A percentile compares a stretch with the other conserved stretches of the same genome.
These are phyloP conservation scores for Mycena vitilis DNA, from an alignment of 768 basidiomycete genomes.

Conservation along the genomic window DNA sequence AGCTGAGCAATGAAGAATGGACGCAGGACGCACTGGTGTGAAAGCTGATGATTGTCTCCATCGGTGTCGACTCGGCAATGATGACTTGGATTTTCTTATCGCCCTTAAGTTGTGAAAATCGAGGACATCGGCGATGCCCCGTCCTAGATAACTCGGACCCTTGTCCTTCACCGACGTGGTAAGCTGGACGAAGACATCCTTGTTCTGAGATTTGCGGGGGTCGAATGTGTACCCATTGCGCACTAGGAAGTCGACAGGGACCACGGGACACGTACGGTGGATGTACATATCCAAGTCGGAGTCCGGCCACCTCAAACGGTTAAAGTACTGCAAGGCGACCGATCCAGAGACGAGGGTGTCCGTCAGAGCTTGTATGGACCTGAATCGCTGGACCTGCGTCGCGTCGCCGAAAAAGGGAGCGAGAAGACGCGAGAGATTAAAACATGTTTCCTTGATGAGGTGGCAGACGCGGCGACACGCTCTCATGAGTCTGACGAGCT, in stretches of 20 bases:
- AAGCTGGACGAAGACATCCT: slow-evolving; percentile 10
- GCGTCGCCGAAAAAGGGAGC: slow-evolving; percentile 18
- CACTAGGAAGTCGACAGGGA: slow-evolving; percentile 34
- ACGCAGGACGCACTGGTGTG: too few relatives aligned
- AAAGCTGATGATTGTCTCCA: slow-evolving; percentile 56
- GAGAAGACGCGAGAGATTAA: slow-evolving; percentile 8
- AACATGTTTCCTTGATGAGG: slow-evolving; percentile 12
- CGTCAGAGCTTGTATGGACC: slow-evolving; percentile 55
- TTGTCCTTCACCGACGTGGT: slow-evolving; percentile 1
- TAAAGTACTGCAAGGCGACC: slow-evolving; percentile 63
- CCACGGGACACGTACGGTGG: slow-evolving; percentile 41
- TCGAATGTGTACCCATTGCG: slow-evolving; percentile 40
- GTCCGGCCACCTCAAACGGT: slow-evolving; percentile 53
- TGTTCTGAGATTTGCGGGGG: slow-evolving; percentile 20
- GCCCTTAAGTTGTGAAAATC: slow-evolving; percentile 47
- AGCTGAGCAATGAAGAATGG: too few relatives aligned
- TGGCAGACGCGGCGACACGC: slow-evolving; percentile 9
- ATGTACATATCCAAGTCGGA: slow-evolving; percentile 67
- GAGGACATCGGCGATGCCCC: slow-evolving; percentile 45
- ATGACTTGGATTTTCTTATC: slow-evolving; percentile 55
- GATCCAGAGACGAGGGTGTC: slow-evolving; percentile 66
- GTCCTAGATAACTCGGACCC: slow-evolving; percentile 37
- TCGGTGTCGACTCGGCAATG: slow-evolving; percentile 43
- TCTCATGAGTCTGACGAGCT: slow-evolving; percentile 2
- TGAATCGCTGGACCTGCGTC: slow-evolving; percentile 46